Conservation (phyloP, 2,329 filamentous ascomycete species). For the Aspergillus udagawae region DNA sequence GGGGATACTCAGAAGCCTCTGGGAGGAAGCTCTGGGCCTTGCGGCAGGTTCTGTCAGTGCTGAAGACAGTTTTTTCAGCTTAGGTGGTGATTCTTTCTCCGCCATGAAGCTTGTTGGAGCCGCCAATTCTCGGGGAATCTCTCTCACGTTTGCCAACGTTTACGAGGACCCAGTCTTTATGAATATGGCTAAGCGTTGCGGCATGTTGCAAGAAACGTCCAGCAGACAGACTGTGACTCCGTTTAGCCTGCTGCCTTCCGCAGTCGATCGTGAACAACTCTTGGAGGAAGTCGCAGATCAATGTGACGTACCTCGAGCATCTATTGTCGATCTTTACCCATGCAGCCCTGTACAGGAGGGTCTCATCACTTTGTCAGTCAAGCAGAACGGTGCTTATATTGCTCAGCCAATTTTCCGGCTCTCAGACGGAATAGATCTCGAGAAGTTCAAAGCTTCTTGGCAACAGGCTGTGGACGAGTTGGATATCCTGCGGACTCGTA, state of each 20-base stretch:
- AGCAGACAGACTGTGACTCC: constrained; percentile 12
- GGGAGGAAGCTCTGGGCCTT: constrained; percentile 38
- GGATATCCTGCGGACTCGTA: constrained; percentile 48
- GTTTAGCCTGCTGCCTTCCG: constrained; percentile 28
- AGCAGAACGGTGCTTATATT: constrained; percentile 47
- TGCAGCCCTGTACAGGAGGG: constrained; percentile 45
- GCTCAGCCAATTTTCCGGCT: constrained; percentile 45
- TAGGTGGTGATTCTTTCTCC: constrained; percentile 46
- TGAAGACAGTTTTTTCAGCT: constrained; percentile 45
- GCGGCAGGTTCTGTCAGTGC: constrained; percentile 36
- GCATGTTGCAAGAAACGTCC: not conserved
- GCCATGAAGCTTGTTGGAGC: constrained; percentile 46
- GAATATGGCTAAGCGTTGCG: constrained; percentile 39
- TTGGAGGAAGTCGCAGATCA: constrained; percentile 26
- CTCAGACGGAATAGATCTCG: constrained; percentile 34
- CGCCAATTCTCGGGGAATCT: constrained; percentile 36
- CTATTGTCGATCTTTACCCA: constrained; percentile 40
- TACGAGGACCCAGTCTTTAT: constrained; percentile 42
- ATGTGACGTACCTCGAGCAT: constrained; percentile 26
- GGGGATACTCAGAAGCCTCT: constrained; percentile 30
- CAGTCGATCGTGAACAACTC: constrained; percentile 14
- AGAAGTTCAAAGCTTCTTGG: constrained; percentile 46
- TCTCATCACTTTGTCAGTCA: constrained; percentile 46
- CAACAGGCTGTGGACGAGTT: constrained; percentile 41
- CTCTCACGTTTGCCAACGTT: constrained; percentile 42